Evolutionary conservation across 306 rosid genomes (phyloP), one percentile per base, ranked within the genome.

Genomic region (Fragaria nilgerrensis): DNA sequence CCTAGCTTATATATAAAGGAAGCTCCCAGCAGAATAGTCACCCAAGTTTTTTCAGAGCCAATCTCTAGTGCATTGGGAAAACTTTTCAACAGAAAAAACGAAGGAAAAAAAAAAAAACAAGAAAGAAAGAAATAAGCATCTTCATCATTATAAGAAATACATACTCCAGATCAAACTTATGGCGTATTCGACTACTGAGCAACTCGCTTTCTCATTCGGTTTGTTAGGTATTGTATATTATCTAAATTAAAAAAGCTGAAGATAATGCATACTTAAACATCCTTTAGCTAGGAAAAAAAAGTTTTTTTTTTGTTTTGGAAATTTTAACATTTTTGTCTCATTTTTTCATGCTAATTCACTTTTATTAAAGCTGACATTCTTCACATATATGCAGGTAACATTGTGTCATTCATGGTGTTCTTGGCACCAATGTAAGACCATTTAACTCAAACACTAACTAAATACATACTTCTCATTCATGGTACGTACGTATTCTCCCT

Each of bases 391-490:
- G 19, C 34, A 90, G 91, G 97, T 37, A 91, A 91, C 82, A 88
- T 91, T 11, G 87, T 91, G 19, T 74, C 92, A 5, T 91, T 91
- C 73, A 0, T 91, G 91, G 94, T 89, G 70, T 91, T 89, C 87
- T 70, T 91, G 52, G 85, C 94, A 11, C 97, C 97, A 45, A 53
- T 88, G 97, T 91, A 89, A 91, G 92, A 53, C n/a, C 36, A 15
- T 23, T 11, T 12, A 13, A 59, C 65, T 59, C 12, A 2, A 59
- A 25, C 48, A 10, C 34, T 55, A 53, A 7, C 27, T 8, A 22
- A 6, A 22, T 62, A 62, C 19, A 1, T 61, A 61, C n/a, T 29
- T 29, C 34, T 27, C 39, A 11, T 23, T 23, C 16, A 5, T 59
- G 25, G 61, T 53, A 49, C n/a, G 48, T 20, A 49, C 55, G n/a